phyloP scores from a whole-genome alignment of 169 alveolate species.

The Plasmodium ovale region DNA sequence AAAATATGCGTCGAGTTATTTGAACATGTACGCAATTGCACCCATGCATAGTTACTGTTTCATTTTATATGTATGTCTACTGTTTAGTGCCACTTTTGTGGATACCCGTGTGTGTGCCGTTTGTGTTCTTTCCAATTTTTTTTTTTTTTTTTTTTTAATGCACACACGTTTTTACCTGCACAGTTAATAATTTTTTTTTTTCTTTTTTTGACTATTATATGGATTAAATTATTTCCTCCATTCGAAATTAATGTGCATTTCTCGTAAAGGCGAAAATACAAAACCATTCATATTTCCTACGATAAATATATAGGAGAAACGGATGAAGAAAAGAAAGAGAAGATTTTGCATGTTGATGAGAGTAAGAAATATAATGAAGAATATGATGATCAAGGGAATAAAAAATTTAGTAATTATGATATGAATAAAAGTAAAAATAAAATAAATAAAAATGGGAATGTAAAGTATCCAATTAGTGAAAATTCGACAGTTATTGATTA shows the following conservation, averaged over 20 bases:
- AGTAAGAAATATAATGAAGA: slow-evolving; percentile 2
- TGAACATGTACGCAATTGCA: no score
- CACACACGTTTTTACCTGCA: no score
- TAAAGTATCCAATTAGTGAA: neutral
- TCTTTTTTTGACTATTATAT: no score
- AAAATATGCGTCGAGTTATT: no score
- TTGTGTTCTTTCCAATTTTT: no score
- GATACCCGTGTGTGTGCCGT: no score
- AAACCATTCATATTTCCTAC: neutral
- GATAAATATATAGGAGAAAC: slow-evolving; percentile 11
- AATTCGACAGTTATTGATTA: slow-evolving; percentile 24
- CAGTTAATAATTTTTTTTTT: neutral
- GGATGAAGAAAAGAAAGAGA: slow-evolving; percentile 1
- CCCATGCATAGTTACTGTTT: no score
- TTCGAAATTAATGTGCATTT: neutral
- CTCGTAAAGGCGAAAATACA: neutral
- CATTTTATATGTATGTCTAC: no score
- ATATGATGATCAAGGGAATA: neutral
- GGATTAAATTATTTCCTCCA: neutral
- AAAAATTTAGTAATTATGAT: neutral
- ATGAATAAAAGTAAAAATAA: slow-evolving; percentile 1
- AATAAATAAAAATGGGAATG: slow-evolving; percentile 4
- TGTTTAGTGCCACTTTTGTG: no score
- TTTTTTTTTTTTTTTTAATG: no score
- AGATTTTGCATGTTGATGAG: neutral